Evolutionary conservation across 2,329 filamentous ascomycete species (phyloP).

Genomic region (Calcarisporium arbuscula): DNA sequence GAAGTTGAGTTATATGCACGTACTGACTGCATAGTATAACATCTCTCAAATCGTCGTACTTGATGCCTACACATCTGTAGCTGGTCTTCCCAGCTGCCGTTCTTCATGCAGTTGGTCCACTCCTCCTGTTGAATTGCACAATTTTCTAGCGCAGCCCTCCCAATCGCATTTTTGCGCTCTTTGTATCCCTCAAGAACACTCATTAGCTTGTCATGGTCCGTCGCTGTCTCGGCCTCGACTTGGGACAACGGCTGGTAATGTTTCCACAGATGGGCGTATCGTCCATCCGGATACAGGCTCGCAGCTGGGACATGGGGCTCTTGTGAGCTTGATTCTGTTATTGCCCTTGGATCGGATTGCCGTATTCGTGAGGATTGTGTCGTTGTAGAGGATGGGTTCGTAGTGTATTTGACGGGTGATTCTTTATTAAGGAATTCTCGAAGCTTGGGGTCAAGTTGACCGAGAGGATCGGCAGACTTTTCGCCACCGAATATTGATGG

Average conservation of each 20-base stretch:
- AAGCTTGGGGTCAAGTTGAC: slow-evolving; percentile 74
- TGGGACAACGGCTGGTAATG: slow-evolving; percentile 70
- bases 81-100: slow-evolving; percentile 59
- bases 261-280: slow-evolving; percentile 84
- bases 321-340: slow-evolving; percentile 11
- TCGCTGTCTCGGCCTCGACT: slow-evolving; percentile 62
- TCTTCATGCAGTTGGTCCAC: slow-evolving; percentile 74
- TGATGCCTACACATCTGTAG: slow-evolving; percentile 77
- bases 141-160: slow-evolving; percentile 82
- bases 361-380: slow-evolving; percentile 6
- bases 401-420: slow-evolving; percentile 63
- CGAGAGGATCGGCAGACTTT: slow-evolving; percentile 50
- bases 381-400: slow-evolving; percentile 18
- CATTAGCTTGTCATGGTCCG: slow-evolving; percentile 72
- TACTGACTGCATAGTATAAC: slow-evolving; percentile 83
- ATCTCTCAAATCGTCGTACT: slow-evolving; percentile 72
- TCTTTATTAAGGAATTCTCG: slow-evolving; percentile 81
- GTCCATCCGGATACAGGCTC: slow-evolving; percentile 53
- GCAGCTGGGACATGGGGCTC: slow-evolving; percentile 35
- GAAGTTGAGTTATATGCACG: slow-evolving; percentile 19
- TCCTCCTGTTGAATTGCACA: slow-evolving; percentile 82
- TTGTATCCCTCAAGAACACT: slow-evolving; percentile 81
- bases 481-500: slow-evolving; percentile 45
- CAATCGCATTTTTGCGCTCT: slow-evolving; percentile 70
- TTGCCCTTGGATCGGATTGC: too few relatives aligned